Percentiles rank a stretch among this genome's conserved stretches.
phyloP scores from a whole-genome alignment of 345 rosid genomes.

The Geranium brycei region DNA sequence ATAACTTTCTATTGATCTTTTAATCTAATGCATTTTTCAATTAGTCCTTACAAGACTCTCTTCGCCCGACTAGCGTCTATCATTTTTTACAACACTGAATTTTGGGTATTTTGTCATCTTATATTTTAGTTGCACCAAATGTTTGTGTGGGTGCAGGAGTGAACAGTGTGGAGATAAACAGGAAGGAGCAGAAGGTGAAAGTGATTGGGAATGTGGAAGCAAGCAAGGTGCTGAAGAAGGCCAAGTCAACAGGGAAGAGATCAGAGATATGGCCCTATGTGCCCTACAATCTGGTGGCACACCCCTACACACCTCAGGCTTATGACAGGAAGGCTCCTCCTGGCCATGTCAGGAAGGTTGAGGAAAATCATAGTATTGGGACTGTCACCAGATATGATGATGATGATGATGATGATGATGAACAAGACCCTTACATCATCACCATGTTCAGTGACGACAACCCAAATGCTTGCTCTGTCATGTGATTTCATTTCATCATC shows the following conservation, averaged over 20 bases:
- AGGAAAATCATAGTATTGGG: constrained; percentile 22
- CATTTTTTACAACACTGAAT: no score
- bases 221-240: constrained; percentile 72
- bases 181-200: constrained; percentile 82
- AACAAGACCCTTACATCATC: constrained; percentile 43
- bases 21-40: no score
- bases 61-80: no score
- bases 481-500: not conserved
- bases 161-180: constrained; percentile 65
- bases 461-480: constrained; percentile 17
- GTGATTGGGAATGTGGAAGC: constrained; percentile 75
- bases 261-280: constrained; percentile 96
- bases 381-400: constrained; percentile 21
- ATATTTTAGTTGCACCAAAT: no score
- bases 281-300: constrained; percentile 80
- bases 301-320: constrained; percentile 55
- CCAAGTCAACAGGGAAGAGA: constrained; percentile 78
- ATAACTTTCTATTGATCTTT: no score
- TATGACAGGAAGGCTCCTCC: constrained; percentile 97
- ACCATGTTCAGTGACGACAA: constrained; percentile 71
- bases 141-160: constrained; percentile 40
- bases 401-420: not conserved
- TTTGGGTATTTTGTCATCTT: no score
- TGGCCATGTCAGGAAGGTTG: constrained; percentile 73
- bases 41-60: no score